Base-by-base conservation (phyloP, 2,329 filamentous ascomycete genomes). In the Alternaria incomplexa region DNA sequence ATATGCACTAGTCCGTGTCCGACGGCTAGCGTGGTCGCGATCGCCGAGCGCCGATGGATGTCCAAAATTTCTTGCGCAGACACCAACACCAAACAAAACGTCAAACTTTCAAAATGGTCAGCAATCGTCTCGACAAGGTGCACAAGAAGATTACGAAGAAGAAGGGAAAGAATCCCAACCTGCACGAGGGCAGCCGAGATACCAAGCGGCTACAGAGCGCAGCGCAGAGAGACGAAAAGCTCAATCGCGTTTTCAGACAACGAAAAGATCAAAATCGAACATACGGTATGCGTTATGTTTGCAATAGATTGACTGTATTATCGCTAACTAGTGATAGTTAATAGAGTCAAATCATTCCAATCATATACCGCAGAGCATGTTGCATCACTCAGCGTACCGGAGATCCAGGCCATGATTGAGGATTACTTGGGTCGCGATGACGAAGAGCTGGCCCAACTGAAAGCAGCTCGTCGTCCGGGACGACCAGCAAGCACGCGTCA, bases 91-190 rank as follows among this genome's bases (percentile, higher is more conserved):
- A 58, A 63, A 57, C 53, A 63, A 48, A 60, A 57, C 30, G 28
- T 56, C n/a, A 44, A 48, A 56, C 26, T 22, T 28, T 61, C 66
- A 69, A 69, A 47, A 78, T 79, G 77, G 72, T 74, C 46, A 76
- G 73, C 66, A 91, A 89, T 76, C 88, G 90, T 47, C 82, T 97
- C 7, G 83, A 88, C 67, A 98, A 97, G 79, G 91, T 96, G 20
- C 88, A 91, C 66, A 98, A 98, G 83, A 89, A 93, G 68, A 95
- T 98, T 68, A 84, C 89, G 32, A 97, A 97, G 84, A 97, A 97
- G 86, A 89, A 91, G 69, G 88, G 89, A 68, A 88, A 89, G 43
- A 86, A 93, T 50, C 89, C 90, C 28, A 86, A 90, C 12, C 85
- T 98, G 22, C 95, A 98, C 76, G 91, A 93, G 80, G 93, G 93